These are phyloP conservation scores for Candida pseudoviswanathii DNA, from an alignment of 1,139 yeast genomes.

Conservation along the genomic window DNA sequence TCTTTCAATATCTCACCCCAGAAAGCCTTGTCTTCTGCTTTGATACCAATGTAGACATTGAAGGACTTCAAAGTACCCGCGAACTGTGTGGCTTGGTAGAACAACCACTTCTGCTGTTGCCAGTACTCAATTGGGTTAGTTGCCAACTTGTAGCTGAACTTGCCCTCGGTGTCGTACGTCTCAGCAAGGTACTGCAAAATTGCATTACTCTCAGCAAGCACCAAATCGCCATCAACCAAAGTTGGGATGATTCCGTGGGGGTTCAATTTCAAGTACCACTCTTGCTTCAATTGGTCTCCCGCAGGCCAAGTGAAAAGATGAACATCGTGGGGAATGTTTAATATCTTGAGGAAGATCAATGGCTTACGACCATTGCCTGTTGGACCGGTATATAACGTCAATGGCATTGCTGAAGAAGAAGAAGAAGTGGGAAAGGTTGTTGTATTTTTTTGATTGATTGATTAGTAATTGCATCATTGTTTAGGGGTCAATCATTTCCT, in stretches of 20 bases:
- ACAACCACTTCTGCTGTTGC: constrained; percentile 15
- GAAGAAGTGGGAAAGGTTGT: not conserved
- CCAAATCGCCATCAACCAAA: constrained; percentile 13
- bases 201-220: constrained; percentile 15
- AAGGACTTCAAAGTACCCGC: constrained; percentile 6
- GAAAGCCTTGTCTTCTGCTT: not conserved
- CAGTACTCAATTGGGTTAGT: constrained; percentile 10
- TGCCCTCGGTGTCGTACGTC: constrained; percentile 13
- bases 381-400: constrained; percentile 18
- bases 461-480: not conserved
- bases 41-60: not conserved
- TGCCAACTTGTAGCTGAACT: constrained; percentile 8
- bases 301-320: constrained; percentile 16
- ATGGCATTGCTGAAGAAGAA: constrained; percentile 5
- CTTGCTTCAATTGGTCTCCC: constrained; percentile 15
- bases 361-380: constrained; percentile 25
- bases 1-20: not conserved
- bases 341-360: constrained; percentile 17
- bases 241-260: constrained; percentile 17
- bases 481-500: too few species aligned
- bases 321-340: constrained; percentile 15
- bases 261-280: constrained; percentile 15
- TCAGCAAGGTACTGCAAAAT: constrained; percentile 14
- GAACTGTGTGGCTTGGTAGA: constrained; percentile 13
- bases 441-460: not conserved